These are phyloP conservation scores for Saccharomycopsis capsularis DNA, from an alignment of 805 yeast genomes.

Conservation along the genomic window DNA sequence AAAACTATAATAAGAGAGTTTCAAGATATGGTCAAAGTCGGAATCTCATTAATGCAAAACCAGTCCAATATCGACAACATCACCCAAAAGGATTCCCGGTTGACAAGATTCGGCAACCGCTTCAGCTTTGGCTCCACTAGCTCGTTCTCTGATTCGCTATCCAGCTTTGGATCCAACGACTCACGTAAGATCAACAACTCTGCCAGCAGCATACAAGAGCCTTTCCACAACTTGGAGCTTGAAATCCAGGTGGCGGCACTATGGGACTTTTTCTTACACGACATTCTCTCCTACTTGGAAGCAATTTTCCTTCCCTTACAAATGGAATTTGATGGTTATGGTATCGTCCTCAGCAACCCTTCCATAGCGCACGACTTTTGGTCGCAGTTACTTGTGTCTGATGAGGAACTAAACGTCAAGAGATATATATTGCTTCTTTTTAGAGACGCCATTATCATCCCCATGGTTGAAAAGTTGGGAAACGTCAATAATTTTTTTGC, in stretches of 20 bases:
- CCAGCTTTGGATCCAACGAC: neutral
- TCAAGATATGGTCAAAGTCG: constrained; percentile 20
- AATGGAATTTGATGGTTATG: constrained; percentile 33
- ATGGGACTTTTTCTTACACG: constrained; percentile 54
- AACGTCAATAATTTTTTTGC: constrained; percentile 28
- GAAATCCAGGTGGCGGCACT: constrained; percentile 31
- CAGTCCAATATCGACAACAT: constrained; percentile 20
- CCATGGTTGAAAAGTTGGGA: constrained; percentile 40
- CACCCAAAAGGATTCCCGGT: constrained; percentile 7
- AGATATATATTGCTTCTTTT: constrained; percentile 39
- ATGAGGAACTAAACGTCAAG: constrained; percentile 30
- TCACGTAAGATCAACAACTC: neutral
- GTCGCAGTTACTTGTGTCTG: constrained; percentile 21
- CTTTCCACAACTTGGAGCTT: constrained; percentile 2
- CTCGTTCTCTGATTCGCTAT: constrained; percentile 1
- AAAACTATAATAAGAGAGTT: constrained; percentile 16
- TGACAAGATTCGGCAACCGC: constrained; percentile 11
- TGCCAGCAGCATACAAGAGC: neutral
- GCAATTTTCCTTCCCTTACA: constrained; percentile 59
- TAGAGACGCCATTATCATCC: constrained; percentile 47
- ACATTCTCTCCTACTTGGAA: constrained; percentile 49
- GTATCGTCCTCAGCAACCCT: constrained; percentile 25
- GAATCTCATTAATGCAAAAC: constrained; percentile 20
- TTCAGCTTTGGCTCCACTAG: neutral
- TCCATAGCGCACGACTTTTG: constrained; percentile 27